These are phyloP conservation scores for Kuraishia hungarica DNA, from an alignment of 805 yeast species.

Conservation along the genomic window DNA sequence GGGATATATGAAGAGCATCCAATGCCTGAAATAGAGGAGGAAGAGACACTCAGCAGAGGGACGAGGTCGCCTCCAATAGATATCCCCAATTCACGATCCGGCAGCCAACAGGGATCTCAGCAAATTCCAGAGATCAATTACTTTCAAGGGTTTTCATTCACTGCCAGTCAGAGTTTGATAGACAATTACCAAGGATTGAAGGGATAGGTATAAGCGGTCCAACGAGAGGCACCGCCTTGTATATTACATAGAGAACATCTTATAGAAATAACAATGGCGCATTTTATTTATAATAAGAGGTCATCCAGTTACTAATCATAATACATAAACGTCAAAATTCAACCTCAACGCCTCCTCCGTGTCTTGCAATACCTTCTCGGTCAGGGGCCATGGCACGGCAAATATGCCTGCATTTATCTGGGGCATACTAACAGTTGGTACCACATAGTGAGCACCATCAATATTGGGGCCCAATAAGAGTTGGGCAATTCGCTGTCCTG, in stretches of 20 bases:
- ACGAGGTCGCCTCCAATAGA: background rate
- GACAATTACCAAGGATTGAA: conserved; percentile 14
- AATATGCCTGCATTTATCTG: conserved; percentile 76
- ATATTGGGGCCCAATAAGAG: background rate
- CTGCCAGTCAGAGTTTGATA: conserved; percentile 29
- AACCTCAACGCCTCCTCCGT: conserved; percentile 11
- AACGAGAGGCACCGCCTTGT: no score
- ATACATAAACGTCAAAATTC: conserved; percentile 38
- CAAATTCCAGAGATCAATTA: conserved; percentile 6
- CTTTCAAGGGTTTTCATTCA: conserved; percentile 36
- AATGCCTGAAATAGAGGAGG: conserved; percentile 5
- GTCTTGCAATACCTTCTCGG: conserved; percentile 42
- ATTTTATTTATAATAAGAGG: no score
- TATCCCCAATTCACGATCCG: background rate
- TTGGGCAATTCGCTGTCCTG: background rate
- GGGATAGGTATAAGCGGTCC: conserved; percentile 1
- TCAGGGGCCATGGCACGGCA: conserved; percentile 68
- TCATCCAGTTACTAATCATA: conserved; percentile 12
- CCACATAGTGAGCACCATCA: conserved; percentile 9
- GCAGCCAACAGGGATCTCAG: background rate
- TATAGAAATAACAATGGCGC: no score
- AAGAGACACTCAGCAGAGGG: background rate
- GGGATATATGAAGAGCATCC: background rate
- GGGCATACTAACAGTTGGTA: conserved; percentile 50
- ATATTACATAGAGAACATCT: background rate